phyloP scores from a whole-genome alignment of 164 flowering plant species.

The Platanus orientalis region DNA sequence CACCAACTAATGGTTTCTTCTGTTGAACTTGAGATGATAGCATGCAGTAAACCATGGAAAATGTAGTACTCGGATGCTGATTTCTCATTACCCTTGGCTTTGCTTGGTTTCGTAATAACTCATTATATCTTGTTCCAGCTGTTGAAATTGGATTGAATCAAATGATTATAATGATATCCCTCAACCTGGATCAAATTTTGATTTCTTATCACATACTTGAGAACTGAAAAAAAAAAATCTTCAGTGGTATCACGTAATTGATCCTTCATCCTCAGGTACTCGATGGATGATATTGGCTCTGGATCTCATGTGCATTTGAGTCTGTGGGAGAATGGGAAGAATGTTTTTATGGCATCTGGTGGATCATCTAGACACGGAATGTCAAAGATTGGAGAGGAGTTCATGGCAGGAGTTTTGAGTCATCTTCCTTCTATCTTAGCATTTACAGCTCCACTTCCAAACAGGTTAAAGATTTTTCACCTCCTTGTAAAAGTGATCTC shows the following conservation, averaged over 20 bases:
- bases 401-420: conserved; percentile 89
- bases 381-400: conserved; percentile 71
- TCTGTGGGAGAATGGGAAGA: conserved; percentile 70
- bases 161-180: too few species aligned
- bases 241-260: background rate
- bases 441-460: conserved; percentile 89
- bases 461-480: conserved; percentile 47
- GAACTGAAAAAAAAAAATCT: too few species aligned
- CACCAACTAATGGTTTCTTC: too few species aligned
- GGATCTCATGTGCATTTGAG: conserved; percentile 97
- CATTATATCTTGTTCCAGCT: too few species aligned
- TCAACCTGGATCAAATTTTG: too few species aligned
- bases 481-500: background rate
- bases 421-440: conserved; percentile 92
- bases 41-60: too few species aligned
- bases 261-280: conserved; percentile 39
- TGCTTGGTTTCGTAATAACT: too few species aligned
- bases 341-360: conserved; percentile 70
- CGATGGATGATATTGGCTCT: conserved; percentile 75
- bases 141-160: too few species aligned
- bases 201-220: too few species aligned
- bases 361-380: conserved; percentile 63
- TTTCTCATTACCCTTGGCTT: too few species aligned
- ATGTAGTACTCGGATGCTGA: too few species aligned
- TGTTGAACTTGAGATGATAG: too few species aligned